Evolutionary conservation across 163 green algal genomes (phyloP).

Genomic region (Scenedesmus sp.): DNA sequence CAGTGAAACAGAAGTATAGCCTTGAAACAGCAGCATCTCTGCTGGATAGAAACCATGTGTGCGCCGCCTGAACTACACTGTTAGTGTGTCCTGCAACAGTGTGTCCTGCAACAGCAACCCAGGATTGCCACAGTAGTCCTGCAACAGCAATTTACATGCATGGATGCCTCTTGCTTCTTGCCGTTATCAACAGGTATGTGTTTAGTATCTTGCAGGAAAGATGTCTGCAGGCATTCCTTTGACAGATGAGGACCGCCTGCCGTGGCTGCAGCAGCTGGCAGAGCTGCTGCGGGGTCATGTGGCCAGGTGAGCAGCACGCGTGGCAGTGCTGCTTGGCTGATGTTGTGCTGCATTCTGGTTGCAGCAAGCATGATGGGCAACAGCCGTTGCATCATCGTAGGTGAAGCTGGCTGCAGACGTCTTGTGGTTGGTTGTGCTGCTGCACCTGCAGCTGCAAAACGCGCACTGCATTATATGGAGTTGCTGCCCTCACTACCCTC

Average conservation of each 20-base stretch:
- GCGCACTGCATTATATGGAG: too few species aligned
- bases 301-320: neutral
- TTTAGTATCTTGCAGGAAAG: neutral
- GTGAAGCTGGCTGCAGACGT: too few species aligned
- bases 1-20: neutral
- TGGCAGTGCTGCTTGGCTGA: too few species aligned
- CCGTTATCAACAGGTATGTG: neutral
- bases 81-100: neutral
- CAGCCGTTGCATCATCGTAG: too few species aligned
- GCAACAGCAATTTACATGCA: neutral
- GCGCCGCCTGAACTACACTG: neutral
- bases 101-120: neutral
- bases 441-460: too few species aligned
- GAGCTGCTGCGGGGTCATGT: neutral
- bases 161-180: too few species aligned
- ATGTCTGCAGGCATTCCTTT: conserved; percentile 15
- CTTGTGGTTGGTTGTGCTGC: too few species aligned
- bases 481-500: too few species aligned
- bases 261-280: conserved; percentile 26
- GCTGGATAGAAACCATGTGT: too few species aligned
- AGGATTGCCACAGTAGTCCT: neutral
- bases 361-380: too few species aligned
- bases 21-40: neutral
- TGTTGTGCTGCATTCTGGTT: too few species aligned
- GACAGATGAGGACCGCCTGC: conserved; percentile 12